phyloP scores from a whole-genome alignment of 2,329 filamentous ascomycete genomes.

The Elsinoe arachidis region DNA sequence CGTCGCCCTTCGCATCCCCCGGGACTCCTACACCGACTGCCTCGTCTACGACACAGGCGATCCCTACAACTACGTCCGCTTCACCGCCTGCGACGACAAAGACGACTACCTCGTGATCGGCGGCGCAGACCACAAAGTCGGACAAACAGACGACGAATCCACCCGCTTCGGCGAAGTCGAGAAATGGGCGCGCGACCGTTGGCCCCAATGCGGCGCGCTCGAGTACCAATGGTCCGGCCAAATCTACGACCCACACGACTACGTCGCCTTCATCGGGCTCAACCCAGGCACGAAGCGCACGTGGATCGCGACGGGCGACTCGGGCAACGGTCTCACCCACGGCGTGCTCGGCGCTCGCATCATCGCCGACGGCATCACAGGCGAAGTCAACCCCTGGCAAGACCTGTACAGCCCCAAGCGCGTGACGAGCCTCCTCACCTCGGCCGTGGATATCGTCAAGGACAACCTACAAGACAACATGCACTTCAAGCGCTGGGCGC shows the following conservation, averaged over 20 bases:
- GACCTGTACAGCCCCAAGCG: conserved; percentile 45
- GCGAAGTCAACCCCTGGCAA: conserved; percentile 42
- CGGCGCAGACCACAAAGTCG: conserved; percentile 52
- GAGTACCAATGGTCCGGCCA: conserved; percentile 53
- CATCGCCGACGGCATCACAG: conserved; percentile 47
- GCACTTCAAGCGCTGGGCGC: conserved; percentile 48
- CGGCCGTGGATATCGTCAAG: conserved; percentile 36
- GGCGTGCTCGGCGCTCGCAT: conserved; percentile 45
- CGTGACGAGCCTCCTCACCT: conserved; percentile 37
- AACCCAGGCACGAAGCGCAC: conserved; percentile 45
- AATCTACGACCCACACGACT: conserved; percentile 48
- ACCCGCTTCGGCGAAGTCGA: conserved; percentile 44
- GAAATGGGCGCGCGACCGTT: conserved; percentile 45
- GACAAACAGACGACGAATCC: conserved; percentile 39
- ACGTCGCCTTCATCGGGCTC: conserved; percentile 48
- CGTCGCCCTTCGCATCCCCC: conserved; percentile 47
- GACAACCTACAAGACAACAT: conserved; percentile 49
- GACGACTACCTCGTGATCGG: conserved; percentile 50
- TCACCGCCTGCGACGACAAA: conserved; percentile 45
- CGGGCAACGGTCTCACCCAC: conserved; percentile 50
- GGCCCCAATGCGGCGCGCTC: conserved; percentile 40
- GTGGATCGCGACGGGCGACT: conserved; percentile 50
- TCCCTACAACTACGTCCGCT: conserved; percentile 47
- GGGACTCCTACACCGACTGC: conserved; percentile 44
- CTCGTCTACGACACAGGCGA: conserved; percentile 49